Base-by-base conservation (phyloP, 768 basidiomycete genomes). In the Exidia glandulosa region DNA sequence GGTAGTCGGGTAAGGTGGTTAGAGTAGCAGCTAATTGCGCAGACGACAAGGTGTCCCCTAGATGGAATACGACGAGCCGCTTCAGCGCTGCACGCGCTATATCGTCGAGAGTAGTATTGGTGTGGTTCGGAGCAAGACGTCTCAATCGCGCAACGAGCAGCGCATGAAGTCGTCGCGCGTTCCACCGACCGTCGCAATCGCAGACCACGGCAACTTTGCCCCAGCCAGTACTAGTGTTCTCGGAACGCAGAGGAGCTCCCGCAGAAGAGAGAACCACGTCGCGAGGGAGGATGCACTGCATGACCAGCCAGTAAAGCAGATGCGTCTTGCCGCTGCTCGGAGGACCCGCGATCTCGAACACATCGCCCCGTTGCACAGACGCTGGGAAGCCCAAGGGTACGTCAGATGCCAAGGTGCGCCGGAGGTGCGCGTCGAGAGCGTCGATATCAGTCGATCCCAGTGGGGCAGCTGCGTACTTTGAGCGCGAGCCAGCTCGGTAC, bases 261-360 rank as follows among this genome's bases (percentile, higher is more conserved):
- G 36, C 36, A 2, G 50, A 55, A 13, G n/a, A 29, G 16, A 59
- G 36, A 55, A 36, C 57, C 10, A 61, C 32, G 33, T 62, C 64
- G 32, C 60, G 37, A 25, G 88, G 87, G 12, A 82, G 70, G 59
- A 90, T 74, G 64, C 86, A 83, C 25, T 75, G 77, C 13, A 81
- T 71, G 30, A 88, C 68, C 56, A 90, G 69, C 67, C 81, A 78
- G 67, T 86, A 86, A 30, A 90, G 71, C n/a, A 94, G 72, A 63
- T 87, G 86, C 2, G 87, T 85, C 72, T 93, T 94, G 31, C 88
- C 90, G 5, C 85, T 83, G 30, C 77, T 79, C 3, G 89, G 75
- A 2, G 84, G 80, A 2, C 90, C 90, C 70, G 90, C 86, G 25
- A 94, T 76, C 70, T 89, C 86, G 63, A 92, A 72, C 41, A 88